Evolutionary conservation across 495 filamentous ascomycete genomes (phyloP).

Genomic region (Neurospora intermedia): DNA sequence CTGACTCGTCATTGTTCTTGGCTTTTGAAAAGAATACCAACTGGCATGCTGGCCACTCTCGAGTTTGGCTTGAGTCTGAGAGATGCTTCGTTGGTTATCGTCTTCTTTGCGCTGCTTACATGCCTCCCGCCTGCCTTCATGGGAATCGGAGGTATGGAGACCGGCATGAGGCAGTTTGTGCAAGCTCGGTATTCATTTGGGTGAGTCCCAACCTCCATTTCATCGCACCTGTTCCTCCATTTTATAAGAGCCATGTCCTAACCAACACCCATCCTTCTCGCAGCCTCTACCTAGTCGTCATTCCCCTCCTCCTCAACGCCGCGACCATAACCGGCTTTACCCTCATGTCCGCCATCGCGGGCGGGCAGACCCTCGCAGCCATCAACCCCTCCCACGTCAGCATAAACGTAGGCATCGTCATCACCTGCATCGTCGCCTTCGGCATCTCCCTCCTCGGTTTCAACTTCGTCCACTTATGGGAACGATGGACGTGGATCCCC

Average conservation of each 20-base stretch:
- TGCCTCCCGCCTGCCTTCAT: constrained; percentile 44
- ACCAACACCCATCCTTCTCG: not conserved
- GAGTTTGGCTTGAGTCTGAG: constrained; percentile 40
- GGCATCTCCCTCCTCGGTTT: constrained; percentile 41
- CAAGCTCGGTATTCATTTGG: constrained; percentile 46
- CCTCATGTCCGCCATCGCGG: constrained; percentile 30
- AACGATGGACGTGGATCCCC: constrained; percentile 48
- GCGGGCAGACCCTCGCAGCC: constrained; percentile 34
- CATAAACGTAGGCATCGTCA: constrained; percentile 39
- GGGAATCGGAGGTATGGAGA: constrained; percentile 39
- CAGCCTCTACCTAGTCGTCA: constrained; percentile 26
- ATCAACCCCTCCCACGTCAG: constrained; percentile 35
- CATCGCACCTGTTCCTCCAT: not conserved
- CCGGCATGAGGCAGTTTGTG: constrained; percentile 46
- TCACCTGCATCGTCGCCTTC: constrained; percentile 38
- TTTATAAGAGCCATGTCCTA: not conserved
- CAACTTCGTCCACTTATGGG: constrained; percentile 40
- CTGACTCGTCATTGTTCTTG: not conserved
- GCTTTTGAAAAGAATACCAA: constrained; percentile 30
- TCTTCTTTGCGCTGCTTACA: constrained; percentile 45
- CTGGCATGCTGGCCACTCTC: constrained; percentile 41
- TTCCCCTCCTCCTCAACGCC: constrained; percentile 31
- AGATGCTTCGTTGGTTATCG: constrained; percentile 43
- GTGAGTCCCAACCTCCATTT: constrained; percentile 12
- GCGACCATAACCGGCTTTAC: constrained; percentile 35